Evolutionary conservation across 768 basidiomycete genomes (phyloP).

Genomic region (Mycena haematopus): DNA sequence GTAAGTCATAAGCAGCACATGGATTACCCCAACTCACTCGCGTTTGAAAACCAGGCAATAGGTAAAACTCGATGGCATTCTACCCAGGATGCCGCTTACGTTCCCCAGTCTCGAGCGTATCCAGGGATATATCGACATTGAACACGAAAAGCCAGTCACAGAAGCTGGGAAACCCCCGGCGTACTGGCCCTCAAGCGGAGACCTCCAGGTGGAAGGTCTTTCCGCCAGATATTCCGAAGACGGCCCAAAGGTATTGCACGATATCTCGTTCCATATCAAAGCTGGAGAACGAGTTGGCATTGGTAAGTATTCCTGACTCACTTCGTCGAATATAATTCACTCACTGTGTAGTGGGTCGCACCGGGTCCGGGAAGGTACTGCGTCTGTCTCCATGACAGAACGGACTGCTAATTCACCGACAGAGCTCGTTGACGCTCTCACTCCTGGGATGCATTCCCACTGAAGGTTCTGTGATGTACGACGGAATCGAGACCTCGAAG

Average conservation of each 20-base stretch:
- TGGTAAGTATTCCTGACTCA: constrained; percentile 20
- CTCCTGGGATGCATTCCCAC: constrained; percentile 50
- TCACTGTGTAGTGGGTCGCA: constrained; percentile 32
- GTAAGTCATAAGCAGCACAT: background rate
- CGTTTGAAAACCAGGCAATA: background rate
- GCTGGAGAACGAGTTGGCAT: constrained; percentile 56
- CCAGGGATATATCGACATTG: constrained; percentile 45
- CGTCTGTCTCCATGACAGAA: background rate
- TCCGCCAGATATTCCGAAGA: constrained; percentile 45
- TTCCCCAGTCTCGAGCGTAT: constrained; percentile 23
- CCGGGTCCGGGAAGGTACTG: constrained; percentile 31
- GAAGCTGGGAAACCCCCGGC: constrained; percentile 48
- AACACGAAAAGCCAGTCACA: constrained; percentile 44
- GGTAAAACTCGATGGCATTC: background rate
- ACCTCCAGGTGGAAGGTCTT: constrained; percentile 48
- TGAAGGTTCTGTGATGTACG: constrained; percentile 42
- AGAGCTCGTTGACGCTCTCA: constrained; percentile 64
- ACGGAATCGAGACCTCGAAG: constrained; percentile 45
- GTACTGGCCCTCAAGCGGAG: constrained; percentile 55
- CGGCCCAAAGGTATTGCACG: constrained; percentile 12
- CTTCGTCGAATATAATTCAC: background rate
- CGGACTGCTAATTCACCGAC: constrained; percentile 9
- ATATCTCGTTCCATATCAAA: constrained; percentile 44
- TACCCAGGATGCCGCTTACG: background rate
- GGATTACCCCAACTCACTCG: background rate